These are phyloP conservation scores for Agastache rugosa DNA, from an alignment of 257 asterid species.

Conservation along the genomic window DNA sequence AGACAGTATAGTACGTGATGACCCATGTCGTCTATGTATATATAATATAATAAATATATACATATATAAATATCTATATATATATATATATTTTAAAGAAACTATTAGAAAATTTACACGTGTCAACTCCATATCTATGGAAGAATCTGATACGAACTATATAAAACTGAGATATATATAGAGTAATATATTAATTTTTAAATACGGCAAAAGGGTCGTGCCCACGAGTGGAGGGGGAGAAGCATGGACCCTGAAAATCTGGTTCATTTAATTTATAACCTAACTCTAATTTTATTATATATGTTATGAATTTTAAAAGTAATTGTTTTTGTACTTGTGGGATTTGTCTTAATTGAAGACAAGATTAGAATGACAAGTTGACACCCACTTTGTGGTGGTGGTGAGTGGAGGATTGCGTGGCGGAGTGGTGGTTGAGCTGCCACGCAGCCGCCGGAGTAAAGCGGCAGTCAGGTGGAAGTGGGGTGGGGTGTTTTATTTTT, in stretches of 20 bases:
- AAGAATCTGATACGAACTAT: slow-evolving; percentile 38
- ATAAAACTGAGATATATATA: slow-evolving; percentile 7
- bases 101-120: slow-evolving; percentile 32
- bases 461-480: slow-evolving; percentile 41
- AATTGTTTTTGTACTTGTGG: slow-evolving; percentile 36
- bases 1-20: slow-evolving; percentile 39
- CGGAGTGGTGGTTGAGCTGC: slow-evolving; percentile 49
- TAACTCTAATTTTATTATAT: slow-evolving; percentile 17
- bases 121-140: slow-evolving; percentile 35
- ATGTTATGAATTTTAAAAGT: not conserved
- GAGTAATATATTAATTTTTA: not conserved
- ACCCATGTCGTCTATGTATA: slow-evolving; percentile 48
- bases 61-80: not conserved
- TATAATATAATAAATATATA: not conserved
- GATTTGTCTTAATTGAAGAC: slow-evolving; percentile 59
- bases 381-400: slow-evolving; percentile 48
- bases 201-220: slow-evolving; percentile 61
- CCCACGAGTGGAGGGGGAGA: slow-evolving; percentile 57
- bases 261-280: slow-evolving; percentile 46
- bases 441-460: slow-evolving; percentile 44
- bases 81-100: not conserved
- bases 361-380: slow-evolving; percentile 55
- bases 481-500: not conserved
- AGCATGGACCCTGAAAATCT: slow-evolving; percentile 67
- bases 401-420: slow-evolving; percentile 52